Percentiles rank a stretch among this genome's conserved stretches.
These are phyloP conservation scores for sweet orange (Citrus sinensis) DNA, from an alignment of 345 rosid species.

Conservation along the genomic window DNA sequence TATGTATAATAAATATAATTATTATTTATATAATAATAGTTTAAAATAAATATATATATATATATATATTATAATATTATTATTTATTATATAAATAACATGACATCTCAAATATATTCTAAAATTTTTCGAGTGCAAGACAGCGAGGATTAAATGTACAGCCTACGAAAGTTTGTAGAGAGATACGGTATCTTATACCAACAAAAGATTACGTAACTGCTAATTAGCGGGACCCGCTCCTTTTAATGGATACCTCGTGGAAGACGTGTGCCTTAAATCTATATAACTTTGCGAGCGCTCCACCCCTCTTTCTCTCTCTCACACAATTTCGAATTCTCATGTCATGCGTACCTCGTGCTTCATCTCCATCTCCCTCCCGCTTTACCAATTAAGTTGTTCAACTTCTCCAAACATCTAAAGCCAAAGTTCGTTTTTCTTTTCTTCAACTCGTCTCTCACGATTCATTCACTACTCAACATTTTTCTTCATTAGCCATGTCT, in stretches of 20 bases:
- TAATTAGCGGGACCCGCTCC: not conserved
- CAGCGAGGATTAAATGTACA: too few species aligned
- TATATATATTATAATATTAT: too few species aligned
- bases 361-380: not conserved
- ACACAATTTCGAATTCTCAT: not conserved
- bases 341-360: slow-evolving; percentile 24
- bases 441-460: too few species aligned
- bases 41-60: too few species aligned
- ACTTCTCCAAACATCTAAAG: not conserved
- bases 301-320: not conserved
- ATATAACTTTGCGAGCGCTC: too few species aligned
- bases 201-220: not conserved
- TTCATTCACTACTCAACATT: too few species aligned
- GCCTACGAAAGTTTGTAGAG: too few species aligned
- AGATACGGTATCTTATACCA: not conserved
- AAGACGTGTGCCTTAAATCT: slow-evolving; percentile 1
- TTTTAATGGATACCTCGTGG: slow-evolving; percentile 6
- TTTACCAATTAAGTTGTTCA: slow-evolving; percentile 4
- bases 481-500: slow-evolving; percentile 30
- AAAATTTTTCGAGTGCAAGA: too few species aligned
- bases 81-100: too few species aligned
- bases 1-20: too few species aligned
- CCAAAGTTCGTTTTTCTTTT: too few species aligned
- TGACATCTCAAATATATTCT: fast-evolving
- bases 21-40: too few species aligned